Evolutionary conservation across 1,139 yeast genomes (phyloP), one percentile per base, ranked within the genome.

Genomic region (Arxiozyma bovina): DNA sequence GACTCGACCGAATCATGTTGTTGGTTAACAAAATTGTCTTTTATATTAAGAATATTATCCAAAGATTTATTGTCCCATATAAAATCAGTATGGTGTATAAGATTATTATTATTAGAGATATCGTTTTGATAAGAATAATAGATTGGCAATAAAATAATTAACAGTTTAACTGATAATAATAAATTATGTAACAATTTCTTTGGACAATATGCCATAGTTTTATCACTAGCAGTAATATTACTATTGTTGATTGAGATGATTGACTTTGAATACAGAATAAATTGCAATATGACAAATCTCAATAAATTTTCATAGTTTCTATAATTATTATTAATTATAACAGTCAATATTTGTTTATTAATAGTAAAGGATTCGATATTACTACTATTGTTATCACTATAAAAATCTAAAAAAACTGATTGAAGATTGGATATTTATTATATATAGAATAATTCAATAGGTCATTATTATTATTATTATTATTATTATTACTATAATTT

Each of bases 71-170:
- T 22, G 3, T 27, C 12, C 48, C 48, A 44, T 40, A 43, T 46
- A 23, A 50, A 42, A 45, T 53, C 40, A 9, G 34, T 44, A n/a
- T 44, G 18, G 4, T 21, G 18, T 40, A 34, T 49, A 4, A 25
- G 41, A 18, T 38, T 23, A 18, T 30, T 27, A 38, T 42, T n/a
- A 44, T 22, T 18, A n/a, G 48, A 8, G n/a, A 15, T 34, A 34
- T 34, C 40, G 6, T 11, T 45, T 25, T 15, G 40, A 17, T 21
- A 48, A 40, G 72, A 63, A 63, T 79, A 87, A 15, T 86, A 64
- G 55, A 81, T 78, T 0, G 97, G 97, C 20, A 87, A 59, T 3
- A 87, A 55, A 54, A 82, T 78, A 1, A 90, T 81, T 49, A 91
- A 69, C 9, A 86, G 69, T 42, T 96, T 76, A 17, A 85, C 65